These are phyloP conservation scores for Coriaria nepalensis DNA, from an alignment of 306 rosid species.

Conservation along the genomic window DNA sequence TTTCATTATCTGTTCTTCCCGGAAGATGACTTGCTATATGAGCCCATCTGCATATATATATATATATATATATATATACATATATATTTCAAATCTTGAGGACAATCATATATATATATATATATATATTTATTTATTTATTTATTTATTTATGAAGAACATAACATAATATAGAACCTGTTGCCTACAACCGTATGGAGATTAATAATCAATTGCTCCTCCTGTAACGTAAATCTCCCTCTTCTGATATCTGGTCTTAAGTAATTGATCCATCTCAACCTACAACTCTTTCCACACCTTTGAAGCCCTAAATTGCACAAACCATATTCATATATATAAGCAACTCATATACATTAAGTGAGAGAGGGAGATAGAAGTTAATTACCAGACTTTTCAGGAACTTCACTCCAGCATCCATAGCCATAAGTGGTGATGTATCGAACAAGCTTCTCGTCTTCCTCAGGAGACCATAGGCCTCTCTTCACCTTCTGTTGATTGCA, in stretches of 20 bases:
- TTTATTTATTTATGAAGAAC: too few species aligned
- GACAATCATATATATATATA: too few species aligned
- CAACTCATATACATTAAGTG: not conserved
- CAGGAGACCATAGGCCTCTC: constrained; percentile 99
- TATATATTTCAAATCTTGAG: too few species aligned
- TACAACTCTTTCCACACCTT: constrained; percentile 95
- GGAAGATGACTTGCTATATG: constrained; percentile 97
- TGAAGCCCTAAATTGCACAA: constrained; percentile 55
- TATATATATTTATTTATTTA: too few species aligned
- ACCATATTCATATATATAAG: not conserved
- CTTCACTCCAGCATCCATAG: constrained; percentile 99
- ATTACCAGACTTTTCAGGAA: constrained; percentile 89
- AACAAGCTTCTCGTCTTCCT: constrained; percentile 93
- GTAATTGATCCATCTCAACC: constrained; percentile 96
- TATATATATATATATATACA: too few species aligned
- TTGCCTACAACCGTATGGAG: constrained; percentile 96
- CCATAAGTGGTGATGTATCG: constrained; percentile 83
- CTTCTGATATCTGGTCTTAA: constrained; percentile 96
- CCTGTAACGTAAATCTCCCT: constrained; percentile 92
- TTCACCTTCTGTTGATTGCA: constrained; percentile 97
- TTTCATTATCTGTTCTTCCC: constrained; percentile 93
- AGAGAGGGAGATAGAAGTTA: not conserved
- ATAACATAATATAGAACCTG: constrained; percentile 37
- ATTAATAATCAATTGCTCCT: constrained; percentile 84
- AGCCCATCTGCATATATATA: constrained; percentile 76